Evolutionary conservation across 495 filamentous ascomycete species (phyloP), one percentile per base, ranked within the genome.

Genomic region (Arthonia radiata): DNA sequence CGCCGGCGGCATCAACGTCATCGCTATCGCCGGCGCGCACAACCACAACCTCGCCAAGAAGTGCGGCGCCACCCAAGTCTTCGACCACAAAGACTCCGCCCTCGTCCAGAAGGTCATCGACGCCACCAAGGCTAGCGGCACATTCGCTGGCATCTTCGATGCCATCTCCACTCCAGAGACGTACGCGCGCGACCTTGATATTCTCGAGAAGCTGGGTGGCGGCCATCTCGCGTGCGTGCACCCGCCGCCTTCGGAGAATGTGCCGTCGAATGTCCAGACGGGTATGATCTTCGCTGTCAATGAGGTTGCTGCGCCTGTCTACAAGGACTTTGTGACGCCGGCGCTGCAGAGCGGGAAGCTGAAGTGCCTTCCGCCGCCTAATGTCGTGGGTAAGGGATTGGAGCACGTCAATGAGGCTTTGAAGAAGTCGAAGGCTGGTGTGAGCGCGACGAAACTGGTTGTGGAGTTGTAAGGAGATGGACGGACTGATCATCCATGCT

Each of bases 221-320:
- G 50, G 46, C 16, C 38, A 48, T 25, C 34, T 53, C 13, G 49
- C 43, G 13, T 46, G 37, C 33, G 26, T 33, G 13, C 46, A 48
- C 36, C 50, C 46, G 22, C 47, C 43, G 3, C 42, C 48, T 6
- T n/a, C n/a, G n/a, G 23, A 30, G 3, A 32, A 42, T 10, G 32
- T 48, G 7, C 48, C 48, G 1, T 37, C 18, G n/a, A 53, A 49
- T 30, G 45, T 58, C 14, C 52, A 42, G 29, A 36, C 42, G 1
- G 43, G 49, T 11, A 48, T 53, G 51, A 53, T 55, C 24, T 55
- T 55, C 31, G 49, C 46, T n/a, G 46, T 53, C n/a, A 47, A 53
- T 19, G 54, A 57, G 27, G 34, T 51, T 23, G 43, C 45, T 5
- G 44, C 42, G 6, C 44, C 49, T 0, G 36, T 57, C 17, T 61